Conservation (phyloP, 768 basidiomycete species). For the Kwoniella mangroviensis region DNA sequence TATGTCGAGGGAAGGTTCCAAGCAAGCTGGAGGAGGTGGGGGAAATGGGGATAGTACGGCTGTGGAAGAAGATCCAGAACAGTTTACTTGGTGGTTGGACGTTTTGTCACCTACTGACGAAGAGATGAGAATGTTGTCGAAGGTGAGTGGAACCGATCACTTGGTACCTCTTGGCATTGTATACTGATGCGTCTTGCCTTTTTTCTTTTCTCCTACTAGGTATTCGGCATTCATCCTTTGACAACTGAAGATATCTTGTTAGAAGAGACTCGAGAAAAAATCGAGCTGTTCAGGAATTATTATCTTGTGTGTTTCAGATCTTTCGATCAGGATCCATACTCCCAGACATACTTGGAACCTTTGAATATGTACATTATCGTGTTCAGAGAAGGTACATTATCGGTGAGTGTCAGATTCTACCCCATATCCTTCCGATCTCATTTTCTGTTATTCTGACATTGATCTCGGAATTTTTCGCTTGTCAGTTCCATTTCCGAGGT, state of each 20-base stretch:
- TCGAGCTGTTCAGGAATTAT: conserved; percentile 97
- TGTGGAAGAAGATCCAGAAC: conserved; percentile 65
- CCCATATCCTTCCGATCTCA: background rate
- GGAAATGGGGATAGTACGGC: conserved; percentile 26
- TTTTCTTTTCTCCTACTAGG: conserved; percentile 62
- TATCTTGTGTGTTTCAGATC: conserved; percentile 98
- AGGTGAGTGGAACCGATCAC: conserved; percentile 62
- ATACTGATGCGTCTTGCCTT: background rate
- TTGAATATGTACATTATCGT: conserved; percentile 99
- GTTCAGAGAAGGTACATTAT: conserved; percentile 93
- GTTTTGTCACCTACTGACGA: conserved; percentile 91
- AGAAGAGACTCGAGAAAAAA: conserved; percentile 99
- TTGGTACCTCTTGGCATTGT: background rate
- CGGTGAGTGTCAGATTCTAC: conserved; percentile 64
- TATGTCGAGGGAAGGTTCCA: conserved; percentile 2
- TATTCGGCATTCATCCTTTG: conserved; percentile 94
- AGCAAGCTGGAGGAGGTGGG: conserved; percentile 18
- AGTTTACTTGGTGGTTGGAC: conserved; percentile 96
- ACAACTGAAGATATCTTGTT: conserved; percentile 99
- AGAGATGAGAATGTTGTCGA: conserved; percentile 95
- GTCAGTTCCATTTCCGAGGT: conserved; percentile 92
- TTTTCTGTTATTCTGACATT: no score
- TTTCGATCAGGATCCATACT: conserved; percentile 98
- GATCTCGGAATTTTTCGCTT: background rate
- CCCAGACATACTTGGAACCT: conserved; percentile 94